Percentiles rank a stretch among this genome's conserved stretches.
Evolutionary conservation across 2,329 filamentous ascomycete species (phyloP).

Genomic region (Exophiala phaeomuriformis): DNA sequence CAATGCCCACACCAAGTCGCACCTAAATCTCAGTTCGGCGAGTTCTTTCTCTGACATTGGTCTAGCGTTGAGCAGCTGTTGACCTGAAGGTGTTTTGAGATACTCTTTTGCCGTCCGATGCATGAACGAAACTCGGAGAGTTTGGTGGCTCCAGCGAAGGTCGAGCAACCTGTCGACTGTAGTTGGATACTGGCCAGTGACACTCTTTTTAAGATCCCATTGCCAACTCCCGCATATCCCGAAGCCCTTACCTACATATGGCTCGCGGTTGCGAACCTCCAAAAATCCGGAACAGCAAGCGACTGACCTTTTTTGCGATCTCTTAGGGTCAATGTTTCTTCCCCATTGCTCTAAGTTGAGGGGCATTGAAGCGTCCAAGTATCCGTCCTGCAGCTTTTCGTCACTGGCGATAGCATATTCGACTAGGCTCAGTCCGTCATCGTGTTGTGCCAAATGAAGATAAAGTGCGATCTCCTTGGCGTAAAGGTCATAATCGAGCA

Average conservation of each 20-base stretch:
- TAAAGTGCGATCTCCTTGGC: slow-evolving; percentile 2
- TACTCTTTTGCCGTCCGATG: neutral
- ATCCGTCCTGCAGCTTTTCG: neutral
- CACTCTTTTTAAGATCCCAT: neutral
- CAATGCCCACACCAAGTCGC: neutral
- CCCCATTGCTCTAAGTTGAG: neutral
- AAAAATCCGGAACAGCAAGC: neutral
- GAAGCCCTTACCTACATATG: too few species aligned
- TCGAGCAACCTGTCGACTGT: neutral
- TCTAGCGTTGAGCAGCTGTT: neutral
- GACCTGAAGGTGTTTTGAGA: neutral
- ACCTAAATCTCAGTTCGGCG: neutral
- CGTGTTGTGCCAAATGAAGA: neutral
- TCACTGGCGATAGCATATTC: neutral
- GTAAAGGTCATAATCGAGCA: slow-evolving; percentile 1
- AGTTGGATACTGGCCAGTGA: neutral
- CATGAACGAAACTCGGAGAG: neutral
- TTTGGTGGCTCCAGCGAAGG: neutral
- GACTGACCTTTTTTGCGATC: neutral
- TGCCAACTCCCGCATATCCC: too few species aligned
- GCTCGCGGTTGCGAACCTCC: neutral
- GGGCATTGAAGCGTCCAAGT: neutral
- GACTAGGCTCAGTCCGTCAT: neutral
- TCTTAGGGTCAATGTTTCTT: neutral
- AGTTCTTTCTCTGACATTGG: neutral